Percentiles rank a stretch among this genome's conserved stretches.
Evolutionary conservation across 208 protist genomes (phyloP).

Genomic region (Angomonas desouzai): DNA sequence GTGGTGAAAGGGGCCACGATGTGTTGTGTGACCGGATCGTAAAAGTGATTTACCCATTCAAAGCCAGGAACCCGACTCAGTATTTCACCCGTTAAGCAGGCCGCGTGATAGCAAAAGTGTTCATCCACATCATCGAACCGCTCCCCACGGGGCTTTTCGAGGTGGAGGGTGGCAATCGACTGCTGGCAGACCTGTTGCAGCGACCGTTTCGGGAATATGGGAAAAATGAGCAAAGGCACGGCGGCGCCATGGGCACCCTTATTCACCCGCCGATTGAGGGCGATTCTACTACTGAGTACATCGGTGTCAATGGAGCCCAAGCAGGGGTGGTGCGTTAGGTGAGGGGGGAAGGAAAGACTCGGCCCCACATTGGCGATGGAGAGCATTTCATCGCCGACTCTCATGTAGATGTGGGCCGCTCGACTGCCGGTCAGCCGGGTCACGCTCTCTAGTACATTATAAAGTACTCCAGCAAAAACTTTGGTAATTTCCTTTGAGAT

Average conservation of each 20-base stretch:
- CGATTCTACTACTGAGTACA: conserved; percentile 80
- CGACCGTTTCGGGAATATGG: conserved; percentile 29
- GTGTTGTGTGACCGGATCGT: conserved; percentile 83
- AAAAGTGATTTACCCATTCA: conserved; percentile 73
- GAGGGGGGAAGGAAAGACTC: conserved; percentile 71
- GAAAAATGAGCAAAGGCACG: conserved; percentile 60
- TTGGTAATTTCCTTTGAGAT: conserved; percentile 72
- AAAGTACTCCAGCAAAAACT: conserved; percentile 53
- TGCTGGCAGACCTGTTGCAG: neutral
- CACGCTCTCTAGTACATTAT: conserved; percentile 74
- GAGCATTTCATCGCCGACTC: conserved; percentile 68
- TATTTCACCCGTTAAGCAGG: conserved; percentile 65
- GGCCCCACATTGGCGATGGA: conserved; percentile 75
- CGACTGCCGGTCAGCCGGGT: conserved; percentile 50
- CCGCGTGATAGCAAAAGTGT: conserved; percentile 44
- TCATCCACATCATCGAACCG: conserved; percentile 46
- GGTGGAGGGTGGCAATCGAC: conserved; percentile 62
- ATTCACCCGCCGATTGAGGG: conserved; percentile 54
- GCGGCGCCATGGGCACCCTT: neutral
- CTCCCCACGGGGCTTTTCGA: conserved; percentile 57
- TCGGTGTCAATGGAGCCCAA: conserved; percentile 66
- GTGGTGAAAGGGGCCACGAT: conserved; percentile 75
- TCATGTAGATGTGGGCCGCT: conserved; percentile 69
- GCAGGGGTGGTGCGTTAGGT: conserved; percentile 63
- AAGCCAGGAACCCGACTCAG: conserved; percentile 72